Percentiles rank a stretch among this genome's conserved stretches.
Evolutionary conservation across 1,139 yeast species (phyloP).

Genomic region (Scheffersomyces lignicola): DNA sequence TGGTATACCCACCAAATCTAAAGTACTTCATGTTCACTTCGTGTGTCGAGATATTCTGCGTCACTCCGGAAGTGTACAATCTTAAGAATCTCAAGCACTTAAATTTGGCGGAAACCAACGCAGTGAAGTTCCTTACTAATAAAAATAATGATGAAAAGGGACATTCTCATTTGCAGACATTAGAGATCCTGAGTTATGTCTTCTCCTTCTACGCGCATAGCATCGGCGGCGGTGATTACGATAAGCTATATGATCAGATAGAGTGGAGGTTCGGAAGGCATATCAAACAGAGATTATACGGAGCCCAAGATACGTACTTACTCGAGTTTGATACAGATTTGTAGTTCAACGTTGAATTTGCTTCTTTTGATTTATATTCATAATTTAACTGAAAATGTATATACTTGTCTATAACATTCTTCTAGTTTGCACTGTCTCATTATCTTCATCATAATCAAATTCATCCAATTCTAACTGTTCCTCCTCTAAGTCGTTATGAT

Average conservation of each 20-base stretch:
- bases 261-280: conserved; percentile 1
- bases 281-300: neutral
- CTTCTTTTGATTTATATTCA: neutral
- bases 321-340: neutral
- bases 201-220: conserved; percentile 1
- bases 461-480: conserved; percentile 20
- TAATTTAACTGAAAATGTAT: neutral
- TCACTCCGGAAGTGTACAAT: neutral
- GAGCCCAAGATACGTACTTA: neutral
- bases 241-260: neutral
- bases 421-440: conserved; percentile 4
- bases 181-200: neutral
- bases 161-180: neutral
- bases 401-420: conserved; percentile 8
- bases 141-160: neutral
- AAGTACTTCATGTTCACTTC: neutral
- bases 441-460: conserved; percentile 15
- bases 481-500: conserved; percentile 3
- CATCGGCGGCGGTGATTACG: neutral
- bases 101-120: neutral
- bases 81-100: neutral
- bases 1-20: neutral
- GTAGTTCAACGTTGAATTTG: neutral
- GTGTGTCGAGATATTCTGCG: neutral
- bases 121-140: neutral